Conservation (phyloP, 805 yeast genomes). For the Lipomyces kockii region DNA sequence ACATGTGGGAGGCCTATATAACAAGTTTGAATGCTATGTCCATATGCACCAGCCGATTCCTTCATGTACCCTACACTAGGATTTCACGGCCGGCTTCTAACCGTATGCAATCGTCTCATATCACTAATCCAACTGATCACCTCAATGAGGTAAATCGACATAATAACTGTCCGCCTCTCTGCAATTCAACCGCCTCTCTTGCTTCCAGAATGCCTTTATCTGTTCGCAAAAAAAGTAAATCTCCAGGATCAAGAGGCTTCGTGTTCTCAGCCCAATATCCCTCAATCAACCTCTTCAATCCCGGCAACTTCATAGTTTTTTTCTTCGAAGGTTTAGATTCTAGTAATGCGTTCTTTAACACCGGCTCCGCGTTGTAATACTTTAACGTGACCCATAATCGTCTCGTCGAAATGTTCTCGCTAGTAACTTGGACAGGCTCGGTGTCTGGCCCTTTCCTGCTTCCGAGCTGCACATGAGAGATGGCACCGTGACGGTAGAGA, state of each 20-base stretch:
- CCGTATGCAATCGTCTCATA: not conserved
- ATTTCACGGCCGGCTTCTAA: not conserved
- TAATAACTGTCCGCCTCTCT: conserved; percentile 74
- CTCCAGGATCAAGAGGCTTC: conserved; percentile 86
- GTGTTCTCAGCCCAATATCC: conserved; percentile 78
- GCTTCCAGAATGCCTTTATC: conserved; percentile 65
- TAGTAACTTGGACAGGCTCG: conserved; percentile 51
- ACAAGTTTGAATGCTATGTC: not conserved
- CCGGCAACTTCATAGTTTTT: conserved; percentile 64
- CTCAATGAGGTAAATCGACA: conserved; percentile 48
- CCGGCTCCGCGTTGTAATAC: conserved; percentile 79
- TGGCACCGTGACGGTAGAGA: conserved; percentile 87
- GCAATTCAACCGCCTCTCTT: conserved; percentile 81
- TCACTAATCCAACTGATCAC: not conserved
- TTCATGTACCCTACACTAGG: not conserved
- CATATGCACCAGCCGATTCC: not conserved
- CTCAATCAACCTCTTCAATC: conserved; percentile 71
- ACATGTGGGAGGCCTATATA: not conserved
- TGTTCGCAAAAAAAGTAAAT: conserved; percentile 71
- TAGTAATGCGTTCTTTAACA: conserved; percentile 69
- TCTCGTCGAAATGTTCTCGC: conserved; percentile 81
- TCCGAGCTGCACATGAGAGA: conserved; percentile 83
- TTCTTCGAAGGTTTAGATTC: conserved; percentile 85
- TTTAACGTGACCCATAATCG: conserved; percentile 91
- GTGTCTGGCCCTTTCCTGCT: conserved; percentile 81